phyloP scores from a whole-genome alignment of 2,329 filamentous ascomycete genomes.

The Neofusicoccum parvum region DNA sequence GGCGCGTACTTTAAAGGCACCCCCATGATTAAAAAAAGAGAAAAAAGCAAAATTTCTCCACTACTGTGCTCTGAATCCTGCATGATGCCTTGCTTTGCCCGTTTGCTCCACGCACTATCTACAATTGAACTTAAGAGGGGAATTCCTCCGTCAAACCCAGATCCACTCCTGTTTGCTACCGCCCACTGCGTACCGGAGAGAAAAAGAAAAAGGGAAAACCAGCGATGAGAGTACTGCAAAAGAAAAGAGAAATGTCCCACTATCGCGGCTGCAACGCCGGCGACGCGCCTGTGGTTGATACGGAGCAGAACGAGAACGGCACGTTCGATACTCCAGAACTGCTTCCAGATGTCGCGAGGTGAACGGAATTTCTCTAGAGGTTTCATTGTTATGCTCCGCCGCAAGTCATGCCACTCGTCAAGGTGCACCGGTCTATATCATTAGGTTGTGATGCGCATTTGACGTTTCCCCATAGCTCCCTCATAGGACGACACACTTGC shows the following conservation, averaged over 20 bases:
- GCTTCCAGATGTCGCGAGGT: conserved; percentile 1
- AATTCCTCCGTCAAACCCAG: conserved; percentile 16
- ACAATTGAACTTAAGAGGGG: conserved; percentile 27
- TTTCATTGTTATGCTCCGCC: conserved; percentile 19
- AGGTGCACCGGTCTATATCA: conserved; percentile 20
- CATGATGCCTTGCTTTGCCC: conserved; percentile 21
- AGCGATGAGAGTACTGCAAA: conserved; percentile 11
- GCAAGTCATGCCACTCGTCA: conserved; percentile 19
- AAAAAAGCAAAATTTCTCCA: conserved; percentile 12
- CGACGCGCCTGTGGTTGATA: background rate
- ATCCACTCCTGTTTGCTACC: conserved; percentile 19
- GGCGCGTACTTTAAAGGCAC: conserved; percentile 16
- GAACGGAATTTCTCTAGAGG: conserved; percentile 12
- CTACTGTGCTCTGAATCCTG: conserved; percentile 19
- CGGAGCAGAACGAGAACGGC: background rate
- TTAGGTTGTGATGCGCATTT: conserved; percentile 18
- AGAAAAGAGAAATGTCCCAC: conserved; percentile 2
- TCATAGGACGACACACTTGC: conserved; percentile 35
- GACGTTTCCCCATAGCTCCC: conserved; percentile 12
- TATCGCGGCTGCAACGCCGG: background rate
- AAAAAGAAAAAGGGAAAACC: background rate
- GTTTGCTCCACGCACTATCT: conserved; percentile 28
- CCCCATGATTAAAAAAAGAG: background rate
- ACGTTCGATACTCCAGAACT: background rate
- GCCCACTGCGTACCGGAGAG: conserved; percentile 3